Percentiles rank a stretch among this genome's conserved stretches.
These are phyloP conservation scores for Wickerhamiella slavikovae DNA, from an alignment of 805 yeast species.

Conservation along the genomic window DNA sequence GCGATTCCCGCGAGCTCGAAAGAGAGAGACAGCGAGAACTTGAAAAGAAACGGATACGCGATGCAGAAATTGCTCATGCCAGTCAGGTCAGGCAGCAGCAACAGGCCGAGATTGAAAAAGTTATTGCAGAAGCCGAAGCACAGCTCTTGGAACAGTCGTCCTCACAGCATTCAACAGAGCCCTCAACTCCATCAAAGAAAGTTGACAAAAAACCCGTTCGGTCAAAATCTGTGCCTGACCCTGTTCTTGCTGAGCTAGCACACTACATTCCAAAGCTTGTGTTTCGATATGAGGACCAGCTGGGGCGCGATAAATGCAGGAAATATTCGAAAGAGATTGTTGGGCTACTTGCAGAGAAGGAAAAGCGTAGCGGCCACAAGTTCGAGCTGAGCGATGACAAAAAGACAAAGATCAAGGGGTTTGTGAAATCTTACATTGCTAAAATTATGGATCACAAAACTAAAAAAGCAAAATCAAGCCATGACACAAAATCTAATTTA, in stretches of 20 bases:
- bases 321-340: constrained; percentile 65
- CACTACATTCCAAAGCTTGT: constrained; percentile 59
- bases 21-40: constrained; percentile 4
- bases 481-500: too few relatives aligned
- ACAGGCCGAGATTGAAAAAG: constrained; percentile 18
- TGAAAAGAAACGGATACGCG: constrained; percentile 8
- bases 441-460: constrained; percentile 10
- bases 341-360: constrained; percentile 46
- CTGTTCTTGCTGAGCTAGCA: constrained; percentile 29
- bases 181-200: constrained; percentile 3
- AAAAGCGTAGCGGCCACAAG: constrained; percentile 22
- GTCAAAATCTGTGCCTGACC: constrained; percentile 5
- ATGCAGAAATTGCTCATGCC: constrained; percentile 9
- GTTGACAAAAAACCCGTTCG: too few relatives aligned
- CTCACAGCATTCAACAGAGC: too few relatives aligned
- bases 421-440: constrained; percentile 22
- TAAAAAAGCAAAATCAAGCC: not conserved
- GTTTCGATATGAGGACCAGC: constrained; percentile 38
- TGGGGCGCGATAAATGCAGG: constrained; percentile 58
- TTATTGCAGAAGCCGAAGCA: constrained; percentile 9
- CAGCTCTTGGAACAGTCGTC: not conserved
- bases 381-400: constrained; percentile 41
- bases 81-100: constrained; percentile 16
- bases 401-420: constrained; percentile 45
- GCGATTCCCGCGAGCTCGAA: constrained; percentile 12